phyloP scores from a whole-genome alignment of 2,329 filamentous ascomycete species.

The Paraphoma chrysanthemicola region DNA sequence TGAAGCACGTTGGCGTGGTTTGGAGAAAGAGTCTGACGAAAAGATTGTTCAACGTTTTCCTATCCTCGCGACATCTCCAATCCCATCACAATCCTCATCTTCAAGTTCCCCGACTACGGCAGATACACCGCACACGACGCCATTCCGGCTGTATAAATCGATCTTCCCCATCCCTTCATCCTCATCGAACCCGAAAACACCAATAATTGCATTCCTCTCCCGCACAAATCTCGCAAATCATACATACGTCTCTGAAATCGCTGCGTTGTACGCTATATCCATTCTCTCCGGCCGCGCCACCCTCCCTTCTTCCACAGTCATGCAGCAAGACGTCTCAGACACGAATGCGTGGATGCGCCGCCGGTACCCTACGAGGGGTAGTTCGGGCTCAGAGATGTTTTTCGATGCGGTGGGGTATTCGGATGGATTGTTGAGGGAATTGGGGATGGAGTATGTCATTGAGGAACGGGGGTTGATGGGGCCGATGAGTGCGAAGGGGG shows the following conservation, averaged over 20 bases:
- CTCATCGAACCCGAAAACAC: constrained; percentile 27
- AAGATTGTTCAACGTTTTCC: too few relatives aligned
- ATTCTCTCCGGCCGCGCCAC: background rate
- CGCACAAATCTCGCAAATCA: background rate
- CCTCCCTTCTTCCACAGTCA: background rate
- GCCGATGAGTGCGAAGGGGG: background rate
- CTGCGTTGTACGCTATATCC: background rate
- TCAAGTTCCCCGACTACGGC: too few relatives aligned
- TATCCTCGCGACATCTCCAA: too few relatives aligned
- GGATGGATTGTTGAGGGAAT: constrained; percentile 10
- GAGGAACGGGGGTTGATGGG: background rate
- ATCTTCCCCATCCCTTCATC: constrained; percentile 31
- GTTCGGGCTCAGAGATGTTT: constrained; percentile 15
- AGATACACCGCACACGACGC: constrained; percentile 2
- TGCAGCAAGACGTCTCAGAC: background rate
- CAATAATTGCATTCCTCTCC: background rate
- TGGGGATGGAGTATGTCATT: constrained; percentile 22
- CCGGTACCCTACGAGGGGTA: background rate
- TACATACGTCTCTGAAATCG: background rate
- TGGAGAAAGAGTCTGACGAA: too few relatives aligned
- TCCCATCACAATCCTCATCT: too few relatives aligned
- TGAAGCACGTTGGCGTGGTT: too few relatives aligned
- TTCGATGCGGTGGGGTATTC: constrained; percentile 15
- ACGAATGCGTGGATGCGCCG: background rate
- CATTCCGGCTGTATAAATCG: background rate